Conservation (phyloP, 225 moss, liverwort and hornwort species). For the Marchantia polymorpha region DNA sequence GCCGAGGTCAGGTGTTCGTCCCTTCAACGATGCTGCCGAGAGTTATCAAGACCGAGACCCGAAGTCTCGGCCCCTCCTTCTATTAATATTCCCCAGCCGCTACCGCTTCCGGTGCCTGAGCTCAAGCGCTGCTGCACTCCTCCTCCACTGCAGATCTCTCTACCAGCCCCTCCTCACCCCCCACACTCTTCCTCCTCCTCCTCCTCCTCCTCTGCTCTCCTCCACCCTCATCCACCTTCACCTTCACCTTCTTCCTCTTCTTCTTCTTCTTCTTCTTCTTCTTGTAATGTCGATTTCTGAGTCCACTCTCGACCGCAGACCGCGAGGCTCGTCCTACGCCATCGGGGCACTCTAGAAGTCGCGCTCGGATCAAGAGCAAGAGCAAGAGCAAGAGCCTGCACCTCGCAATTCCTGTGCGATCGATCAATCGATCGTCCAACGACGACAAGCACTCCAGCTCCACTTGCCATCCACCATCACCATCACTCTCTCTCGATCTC, state of each 20-base stretch:
- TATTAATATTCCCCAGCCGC: neutral
- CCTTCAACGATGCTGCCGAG: neutral
- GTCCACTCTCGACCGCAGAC: neutral
- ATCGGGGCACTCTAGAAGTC: no score
- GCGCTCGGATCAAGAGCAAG: no score
- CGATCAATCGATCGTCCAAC: no score
- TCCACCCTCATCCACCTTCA: neutral
- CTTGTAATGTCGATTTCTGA: neutral
- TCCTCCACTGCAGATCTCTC: neutral
- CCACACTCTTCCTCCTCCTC: no score
- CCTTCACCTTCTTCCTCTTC: neutral
- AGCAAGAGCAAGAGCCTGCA: no score
- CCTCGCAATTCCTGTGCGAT: neutral
- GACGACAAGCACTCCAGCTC: neutral
- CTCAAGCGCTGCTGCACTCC: neutral
- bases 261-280: neutral
- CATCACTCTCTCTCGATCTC: neutral
- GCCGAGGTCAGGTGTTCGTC: neutral
- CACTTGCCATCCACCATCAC: constrained; percentile 1
- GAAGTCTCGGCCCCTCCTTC: constrained; percentile 3
- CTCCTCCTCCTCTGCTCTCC: no score
- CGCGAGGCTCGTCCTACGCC: no score
- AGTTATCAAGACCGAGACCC: neutral
- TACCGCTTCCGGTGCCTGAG: constrained; percentile 1
- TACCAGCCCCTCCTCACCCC: neutral